phyloP scores from a whole-genome alignment of 805 yeast species.

The Spathaspora girioi region DNA sequence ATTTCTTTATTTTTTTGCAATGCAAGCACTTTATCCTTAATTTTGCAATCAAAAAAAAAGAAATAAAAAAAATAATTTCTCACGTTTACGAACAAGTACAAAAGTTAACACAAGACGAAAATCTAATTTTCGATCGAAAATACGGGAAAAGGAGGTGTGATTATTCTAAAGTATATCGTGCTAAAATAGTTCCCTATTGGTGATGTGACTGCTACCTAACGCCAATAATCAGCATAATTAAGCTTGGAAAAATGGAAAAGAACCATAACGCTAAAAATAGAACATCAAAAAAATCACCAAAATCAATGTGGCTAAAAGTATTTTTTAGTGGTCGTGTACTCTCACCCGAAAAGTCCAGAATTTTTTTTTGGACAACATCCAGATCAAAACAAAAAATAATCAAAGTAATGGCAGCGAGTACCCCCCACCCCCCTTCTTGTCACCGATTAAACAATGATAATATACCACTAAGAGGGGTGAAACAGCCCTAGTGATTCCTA shows the following conservation, averaged over 20 bases:
- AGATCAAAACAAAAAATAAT: not conserved
- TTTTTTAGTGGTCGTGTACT: not conserved
- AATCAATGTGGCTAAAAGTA: not conserved
- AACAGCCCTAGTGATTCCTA: not conserved
- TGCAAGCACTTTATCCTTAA: not conserved
- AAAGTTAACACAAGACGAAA: not conserved
- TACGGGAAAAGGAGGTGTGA: not conserved
- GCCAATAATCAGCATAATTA: too few species aligned
- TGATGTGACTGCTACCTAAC: too few species aligned
- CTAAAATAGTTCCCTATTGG: too few species aligned
- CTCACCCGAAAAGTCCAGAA: not conserved
- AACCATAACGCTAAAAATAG: not conserved
- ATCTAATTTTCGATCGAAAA: not conserved
- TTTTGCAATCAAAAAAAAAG: not conserved
- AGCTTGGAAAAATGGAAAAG: too few species aligned
- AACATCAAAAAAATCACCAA: not conserved
- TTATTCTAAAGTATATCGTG: not conserved
- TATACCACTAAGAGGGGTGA: not conserved
- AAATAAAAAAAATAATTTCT: not conserved
- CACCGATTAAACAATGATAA: not conserved
- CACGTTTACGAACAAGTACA: not conserved
- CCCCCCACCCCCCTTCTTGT: not conserved
- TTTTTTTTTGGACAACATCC: not conserved
- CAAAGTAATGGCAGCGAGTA: not conserved
- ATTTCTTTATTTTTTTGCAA: not conserved